Percentiles rank a stretch among this genome's conserved stretches.
phyloP scores from a whole-genome alignment of 1,284 basidiomycete species.

The Exobasidium rhododendri region DNA sequence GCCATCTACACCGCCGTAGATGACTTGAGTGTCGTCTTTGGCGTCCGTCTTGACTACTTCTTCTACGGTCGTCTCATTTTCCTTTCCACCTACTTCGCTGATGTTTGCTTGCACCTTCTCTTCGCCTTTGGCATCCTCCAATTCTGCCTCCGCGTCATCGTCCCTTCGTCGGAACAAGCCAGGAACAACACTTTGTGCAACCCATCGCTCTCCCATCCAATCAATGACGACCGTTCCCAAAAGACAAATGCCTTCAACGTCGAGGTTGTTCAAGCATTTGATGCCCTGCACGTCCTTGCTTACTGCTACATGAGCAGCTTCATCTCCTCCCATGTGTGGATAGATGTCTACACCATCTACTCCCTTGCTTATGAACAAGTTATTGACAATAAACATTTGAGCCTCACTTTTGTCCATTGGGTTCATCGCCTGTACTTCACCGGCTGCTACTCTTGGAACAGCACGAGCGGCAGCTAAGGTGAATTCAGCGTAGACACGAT shows the following conservation, averaged over 20 bases:
- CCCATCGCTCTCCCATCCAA: slow-evolving; percentile 63
- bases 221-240: slow-evolving; percentile 60
- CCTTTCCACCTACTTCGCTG: slow-evolving; percentile 59
- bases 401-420: slow-evolving; percentile 60
- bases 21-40: slow-evolving; percentile 54
- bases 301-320: slow-evolving; percentile 61
- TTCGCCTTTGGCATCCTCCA: slow-evolving; percentile 62
- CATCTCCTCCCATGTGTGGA: slow-evolving; percentile 62
- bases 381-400: slow-evolving; percentile 62
- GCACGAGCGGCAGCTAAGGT: slow-evolving; percentile 60
- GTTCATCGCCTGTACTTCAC: slow-evolving; percentile 61
- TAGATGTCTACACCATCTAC: slow-evolving; percentile 62
- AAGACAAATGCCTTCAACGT: slow-evolving; percentile 56
- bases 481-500: slow-evolving; percentile 62
- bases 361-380: slow-evolving; percentile 63
- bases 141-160: slow-evolving; percentile 32
- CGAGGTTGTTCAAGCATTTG: slow-evolving; percentile 60
- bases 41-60: slow-evolving; percentile 35
- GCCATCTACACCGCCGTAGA: slow-evolving; percentile 62
- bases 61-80: not conserved
- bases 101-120: too few species aligned
- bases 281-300: slow-evolving; percentile 63
- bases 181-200: slow-evolving; percentile 62
- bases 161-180: slow-evolving; percentile 60
- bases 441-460: slow-evolving; percentile 59